phyloP scores from a whole-genome alignment of 78 protist genomes.

The Cyanophora paradoxa region DNA sequence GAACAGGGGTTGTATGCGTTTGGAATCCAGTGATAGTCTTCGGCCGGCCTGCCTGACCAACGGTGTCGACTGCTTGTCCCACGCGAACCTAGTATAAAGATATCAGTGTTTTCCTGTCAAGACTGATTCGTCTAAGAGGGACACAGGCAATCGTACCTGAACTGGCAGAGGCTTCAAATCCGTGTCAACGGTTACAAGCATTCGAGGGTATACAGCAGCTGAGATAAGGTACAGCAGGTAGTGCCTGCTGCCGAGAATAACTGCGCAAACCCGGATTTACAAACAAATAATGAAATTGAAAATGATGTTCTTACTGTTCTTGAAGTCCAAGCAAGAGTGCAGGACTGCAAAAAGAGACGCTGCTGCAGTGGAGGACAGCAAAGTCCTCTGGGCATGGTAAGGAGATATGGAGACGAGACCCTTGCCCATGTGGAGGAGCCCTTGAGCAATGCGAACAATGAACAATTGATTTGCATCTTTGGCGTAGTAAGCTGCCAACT shows the following conservation, averaged over 20 bases:
- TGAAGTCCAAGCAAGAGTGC: slow-evolving; percentile 74
- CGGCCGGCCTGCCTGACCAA: slow-evolving; percentile 75
- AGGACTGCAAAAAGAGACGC: slow-evolving; percentile 30
- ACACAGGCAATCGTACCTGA: no score
- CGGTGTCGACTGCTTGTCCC: slow-evolving; percentile 47
- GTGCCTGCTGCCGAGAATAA: slow-evolving; percentile 59
- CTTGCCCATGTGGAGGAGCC: slow-evolving; percentile 92
- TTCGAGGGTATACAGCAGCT: slow-evolving; percentile 82
- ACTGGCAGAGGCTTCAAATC: slow-evolving; percentile 58
- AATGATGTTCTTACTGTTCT: slow-evolving; percentile 10
- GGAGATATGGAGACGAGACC: slow-evolving; percentile 32
- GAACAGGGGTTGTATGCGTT: slow-evolving; percentile 98
- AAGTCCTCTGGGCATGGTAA: slow-evolving; percentile 69
- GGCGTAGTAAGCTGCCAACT: slow-evolving; percentile 20
- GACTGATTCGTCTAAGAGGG: no score
- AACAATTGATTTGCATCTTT: slow-evolving; percentile 32
- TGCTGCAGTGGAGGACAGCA: slow-evolving; percentile 64
- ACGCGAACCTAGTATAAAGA: not conserved
- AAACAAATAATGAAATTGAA: not conserved
- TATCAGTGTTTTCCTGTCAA: not conserved
- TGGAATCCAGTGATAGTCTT: slow-evolving; percentile 98
- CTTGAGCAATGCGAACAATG: slow-evolving; percentile 50
- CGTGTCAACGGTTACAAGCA: slow-evolving; percentile 76
- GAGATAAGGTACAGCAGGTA: slow-evolving; percentile 77
- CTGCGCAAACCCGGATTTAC: not conserved